These are phyloP conservation scores for Gracilaria caudata DNA, from an alignment of 23 red algal species.

Conservation along the genomic window DNA sequence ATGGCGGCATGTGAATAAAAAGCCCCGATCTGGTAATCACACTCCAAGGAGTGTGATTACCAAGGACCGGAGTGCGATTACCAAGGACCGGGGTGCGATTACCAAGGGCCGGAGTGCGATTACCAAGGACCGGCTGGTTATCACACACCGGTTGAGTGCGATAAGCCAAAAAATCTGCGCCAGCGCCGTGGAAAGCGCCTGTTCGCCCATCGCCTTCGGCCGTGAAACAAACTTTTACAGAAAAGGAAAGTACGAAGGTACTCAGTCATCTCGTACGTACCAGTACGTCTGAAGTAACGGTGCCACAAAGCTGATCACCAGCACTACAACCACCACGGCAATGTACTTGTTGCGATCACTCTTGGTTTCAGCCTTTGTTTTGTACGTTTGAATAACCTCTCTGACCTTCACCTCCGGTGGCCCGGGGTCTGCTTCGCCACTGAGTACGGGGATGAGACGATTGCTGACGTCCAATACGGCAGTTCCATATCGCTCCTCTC, in stretches of 20 bases:
- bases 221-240: no score
- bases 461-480: slow-evolving; percentile 72
- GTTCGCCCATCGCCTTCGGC: neutral
- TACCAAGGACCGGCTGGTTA: no score
- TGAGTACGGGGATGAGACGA: slow-evolving; percentile 56
- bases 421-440: slow-evolving; percentile 67
- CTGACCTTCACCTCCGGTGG: slow-evolving; percentile 40
- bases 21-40: no score
- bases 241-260: neutral
- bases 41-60: no score
- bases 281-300: slow-evolving; percentile 78
- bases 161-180: no score
- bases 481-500: slow-evolving; percentile 54
- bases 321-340: slow-evolving; percentile 55
- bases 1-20: no score
- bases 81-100: no score
- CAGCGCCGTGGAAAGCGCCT: no score
- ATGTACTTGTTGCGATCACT: slow-evolving; percentile 65
- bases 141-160: no score
- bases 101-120: no score
- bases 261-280: slow-evolving; percentile 48
- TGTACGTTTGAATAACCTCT: slow-evolving; percentile 51
- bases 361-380: slow-evolving; percentile 75
- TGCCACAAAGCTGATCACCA: slow-evolving; percentile 72
- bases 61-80: no score